Evolutionary conservation across 768 basidiomycete genomes (phyloP).

Genomic region (Russula brevipes): DNA sequence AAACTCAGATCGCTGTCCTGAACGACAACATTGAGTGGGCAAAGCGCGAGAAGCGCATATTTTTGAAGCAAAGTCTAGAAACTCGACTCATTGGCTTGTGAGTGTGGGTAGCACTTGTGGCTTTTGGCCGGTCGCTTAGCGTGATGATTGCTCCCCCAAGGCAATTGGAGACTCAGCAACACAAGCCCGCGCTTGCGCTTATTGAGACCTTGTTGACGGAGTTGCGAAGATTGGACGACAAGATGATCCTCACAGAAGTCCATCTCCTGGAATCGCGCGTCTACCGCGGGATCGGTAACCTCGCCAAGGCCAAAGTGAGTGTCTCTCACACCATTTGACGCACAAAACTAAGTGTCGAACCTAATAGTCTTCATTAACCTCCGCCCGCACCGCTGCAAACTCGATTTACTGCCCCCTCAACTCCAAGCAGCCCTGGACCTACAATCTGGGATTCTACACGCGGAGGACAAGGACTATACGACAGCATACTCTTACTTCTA

Average conservation of each 20-base stretch:
- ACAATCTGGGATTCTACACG: slow-evolving; percentile 79
- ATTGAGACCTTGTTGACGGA: slow-evolving; percentile 89
- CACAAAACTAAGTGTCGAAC: not conserved
- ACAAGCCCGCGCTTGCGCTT: slow-evolving; percentile 69
- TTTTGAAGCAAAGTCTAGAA: slow-evolving; percentile 91
- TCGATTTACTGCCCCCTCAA: slow-evolving; percentile 87
- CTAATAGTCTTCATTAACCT: slow-evolving; percentile 76
- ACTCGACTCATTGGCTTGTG: slow-evolving; percentile 77
- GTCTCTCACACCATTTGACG: not conserved
- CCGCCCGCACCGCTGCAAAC: slow-evolving; percentile 89
- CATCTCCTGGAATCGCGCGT: slow-evolving; percentile 91
- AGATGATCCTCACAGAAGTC: slow-evolving; percentile 96
- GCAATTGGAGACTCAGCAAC: slow-evolving; percentile 70
- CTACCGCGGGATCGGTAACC: slow-evolving; percentile 83
- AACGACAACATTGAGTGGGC: slow-evolving; percentile 93
- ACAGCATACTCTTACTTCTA: slow-evolving; percentile 98
- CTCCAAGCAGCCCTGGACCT: slow-evolving; percentile 59
- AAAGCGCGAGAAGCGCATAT: slow-evolving; percentile 85
- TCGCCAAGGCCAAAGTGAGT: slow-evolving; percentile 81
- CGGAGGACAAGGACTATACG: slow-evolving; percentile 96
- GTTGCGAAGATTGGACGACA: slow-evolving; percentile 91
- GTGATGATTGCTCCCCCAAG: slow-evolving; percentile 32
- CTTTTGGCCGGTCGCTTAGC: not conserved
- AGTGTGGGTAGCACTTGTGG: slow-evolving; percentile 25
- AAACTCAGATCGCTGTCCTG: slow-evolving; percentile 78